Evolutionary conservation across 768 basidiomycete genomes (phyloP).

Genomic region (Trametes villosa): DNA sequence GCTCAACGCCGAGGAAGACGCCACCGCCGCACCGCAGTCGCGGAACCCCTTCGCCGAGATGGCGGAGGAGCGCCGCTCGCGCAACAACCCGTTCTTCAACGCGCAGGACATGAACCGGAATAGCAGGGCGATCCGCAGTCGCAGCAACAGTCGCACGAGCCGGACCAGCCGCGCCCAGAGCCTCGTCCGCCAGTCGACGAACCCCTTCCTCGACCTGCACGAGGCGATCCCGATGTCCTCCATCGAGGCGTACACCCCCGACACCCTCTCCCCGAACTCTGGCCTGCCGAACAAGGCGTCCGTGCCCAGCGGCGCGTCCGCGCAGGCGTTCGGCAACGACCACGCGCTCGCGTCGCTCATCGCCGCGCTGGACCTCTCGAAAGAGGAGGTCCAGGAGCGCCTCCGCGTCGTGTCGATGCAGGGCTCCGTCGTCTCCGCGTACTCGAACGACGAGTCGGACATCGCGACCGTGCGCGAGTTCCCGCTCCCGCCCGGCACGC

Average conservation of each 20-base stretch:
- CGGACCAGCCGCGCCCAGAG: conserved; percentile 20
- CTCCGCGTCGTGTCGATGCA: conserved; percentile 64
- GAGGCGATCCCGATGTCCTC: conserved; percentile 25
- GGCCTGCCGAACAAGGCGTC: conserved; percentile 35
- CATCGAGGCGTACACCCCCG: conserved; percentile 32
- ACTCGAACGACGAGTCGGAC: conserved; percentile 29
- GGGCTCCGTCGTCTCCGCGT: conserved; percentile 41
- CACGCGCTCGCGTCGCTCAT: conserved; percentile 65
- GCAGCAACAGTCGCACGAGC: conserved; percentile 32
- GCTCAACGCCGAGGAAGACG: conserved; percentile 44
- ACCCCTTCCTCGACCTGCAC: conserved; percentile 50
- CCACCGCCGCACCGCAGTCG: conserved; percentile 28
- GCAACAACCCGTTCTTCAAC: conserved; percentile 49
- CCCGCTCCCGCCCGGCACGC: conserved; percentile 25
- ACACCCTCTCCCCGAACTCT: conserved; percentile 33
- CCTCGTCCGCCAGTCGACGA: conserved; percentile 25
- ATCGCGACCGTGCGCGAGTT: conserved; percentile 27
- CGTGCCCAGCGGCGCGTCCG: conserved; percentile 42
- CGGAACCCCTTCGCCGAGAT: conserved; percentile 40
- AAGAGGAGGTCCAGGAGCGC: conserved; percentile 51
- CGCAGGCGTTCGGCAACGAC: conserved; percentile 41
- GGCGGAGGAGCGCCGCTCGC: conserved; percentile 37
- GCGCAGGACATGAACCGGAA: conserved; percentile 37
- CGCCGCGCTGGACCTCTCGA: conserved; percentile 61
- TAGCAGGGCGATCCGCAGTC: conserved; percentile 27